Conservation (phyloP, 441 rosid species). For the Bocquillonia castaneifolia region DNA sequence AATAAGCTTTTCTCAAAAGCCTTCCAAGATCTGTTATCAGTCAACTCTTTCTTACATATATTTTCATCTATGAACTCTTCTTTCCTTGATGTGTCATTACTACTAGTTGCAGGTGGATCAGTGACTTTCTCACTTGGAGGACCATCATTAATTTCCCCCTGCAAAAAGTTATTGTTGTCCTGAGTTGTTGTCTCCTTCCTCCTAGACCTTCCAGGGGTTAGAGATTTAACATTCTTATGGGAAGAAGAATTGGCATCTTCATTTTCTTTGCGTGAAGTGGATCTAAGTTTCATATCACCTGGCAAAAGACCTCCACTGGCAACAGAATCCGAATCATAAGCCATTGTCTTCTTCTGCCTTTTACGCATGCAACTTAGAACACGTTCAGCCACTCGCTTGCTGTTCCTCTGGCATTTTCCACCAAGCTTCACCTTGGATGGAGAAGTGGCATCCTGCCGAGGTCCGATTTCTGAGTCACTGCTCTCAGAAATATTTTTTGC, state of each 20-base stretch:
- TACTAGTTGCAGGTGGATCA: constrained; percentile 40
- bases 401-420: constrained; percentile 73
- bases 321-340: constrained; percentile 69
- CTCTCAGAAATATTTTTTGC: constrained; percentile 65
- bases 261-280: constrained; percentile 54
- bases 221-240: constrained; percentile 57
- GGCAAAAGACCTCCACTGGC: constrained; percentile 54
- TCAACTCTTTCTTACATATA: constrained; percentile 40
- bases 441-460: constrained; percentile 48
- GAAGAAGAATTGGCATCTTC: constrained; percentile 78
- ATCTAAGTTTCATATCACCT: constrained; percentile 45
- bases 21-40: constrained; percentile 67
- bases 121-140: constrained; percentile 38
- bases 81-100: constrained; percentile 49
- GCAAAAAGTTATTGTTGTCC: constrained; percentile 34
- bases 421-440: constrained; percentile 55
- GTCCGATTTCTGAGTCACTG: constrained; percentile 86
- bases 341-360: constrained; percentile 69
- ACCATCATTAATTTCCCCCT: constrained; percentile 35
- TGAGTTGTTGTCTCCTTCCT: constrained; percentile 45
- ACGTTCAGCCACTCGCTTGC: constrained; percentile 86
- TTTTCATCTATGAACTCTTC: constrained; percentile 68
- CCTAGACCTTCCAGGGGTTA: constrained; percentile 46
- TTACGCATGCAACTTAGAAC: constrained; percentile 69
- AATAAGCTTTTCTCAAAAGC: constrained; percentile 81